These are phyloP conservation scores for Apiotrichum laibachii DNA, from an alignment of 1,284 basidiomycete species.

Conservation along the genomic window DNA sequence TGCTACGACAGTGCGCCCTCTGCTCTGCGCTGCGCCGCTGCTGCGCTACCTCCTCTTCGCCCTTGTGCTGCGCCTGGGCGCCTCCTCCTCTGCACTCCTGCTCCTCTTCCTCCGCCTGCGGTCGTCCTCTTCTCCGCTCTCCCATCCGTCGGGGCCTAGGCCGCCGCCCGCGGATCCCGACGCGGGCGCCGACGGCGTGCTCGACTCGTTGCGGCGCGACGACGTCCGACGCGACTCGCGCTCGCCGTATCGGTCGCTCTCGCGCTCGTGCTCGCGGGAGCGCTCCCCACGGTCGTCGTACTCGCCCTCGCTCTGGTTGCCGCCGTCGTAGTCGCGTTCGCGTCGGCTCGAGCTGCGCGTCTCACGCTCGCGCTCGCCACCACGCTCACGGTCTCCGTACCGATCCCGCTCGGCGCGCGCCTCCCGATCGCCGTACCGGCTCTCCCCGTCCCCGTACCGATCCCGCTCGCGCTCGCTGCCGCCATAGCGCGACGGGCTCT, in stretches of 20 bases:
- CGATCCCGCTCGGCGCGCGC: constrained; percentile 14
- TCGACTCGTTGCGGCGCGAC: not conserved
- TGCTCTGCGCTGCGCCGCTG: not conserved
- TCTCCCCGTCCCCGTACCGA: constrained; percentile 1
- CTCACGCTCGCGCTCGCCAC: constrained; percentile 7
- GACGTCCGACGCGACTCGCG: constrained; percentile 2
- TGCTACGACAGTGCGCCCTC: not conserved
- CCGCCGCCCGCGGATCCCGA: constrained; percentile 5
- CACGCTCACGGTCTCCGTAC: constrained; percentile 12
- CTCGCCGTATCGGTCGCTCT: constrained; percentile 14
- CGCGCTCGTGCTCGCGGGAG: constrained; percentile 10
- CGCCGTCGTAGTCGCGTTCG: constrained; percentile 7
- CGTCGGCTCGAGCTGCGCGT: constrained; percentile 12
- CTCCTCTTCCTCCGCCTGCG: constrained; percentile 20
- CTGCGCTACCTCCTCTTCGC: constrained; percentile 12
- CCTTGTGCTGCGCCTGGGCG: constrained; percentile 10
- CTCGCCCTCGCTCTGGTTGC: constrained; percentile 15
- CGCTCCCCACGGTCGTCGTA: constrained; percentile 14
- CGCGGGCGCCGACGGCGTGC: not conserved
- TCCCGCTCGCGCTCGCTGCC: constrained; percentile 9
- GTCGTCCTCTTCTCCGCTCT: constrained; percentile 28
- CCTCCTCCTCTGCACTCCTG: constrained; percentile 17
- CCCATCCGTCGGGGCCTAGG: constrained; percentile 36
- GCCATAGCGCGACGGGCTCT: constrained; percentile 7
- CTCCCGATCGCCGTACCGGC: constrained; percentile 12